Base-by-base conservation (phyloP, 306 rosid genomes). In the Senna tora region DNA sequence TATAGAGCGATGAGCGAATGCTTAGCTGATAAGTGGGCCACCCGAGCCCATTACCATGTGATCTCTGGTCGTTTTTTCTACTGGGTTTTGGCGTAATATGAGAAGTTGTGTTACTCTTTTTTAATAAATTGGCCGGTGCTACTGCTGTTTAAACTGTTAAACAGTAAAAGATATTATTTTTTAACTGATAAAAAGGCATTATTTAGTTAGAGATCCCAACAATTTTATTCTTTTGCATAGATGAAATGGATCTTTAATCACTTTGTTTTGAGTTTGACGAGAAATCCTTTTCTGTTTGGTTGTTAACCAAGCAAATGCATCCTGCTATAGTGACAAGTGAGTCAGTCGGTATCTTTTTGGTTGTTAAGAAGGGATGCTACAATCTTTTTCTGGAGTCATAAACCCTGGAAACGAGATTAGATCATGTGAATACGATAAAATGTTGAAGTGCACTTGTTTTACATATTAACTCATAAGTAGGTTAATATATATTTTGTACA, bases 21-120 rank as follows among this genome's bases (percentile, higher is more conserved):
- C 33, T 11, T 30, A 16, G 34, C 39, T 75, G 58, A 14, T 66
- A 53, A 70, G 73, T 45, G 82, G 77, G 67, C 54, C 77, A 45
- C 1, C 52, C 14, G 21, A 21, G 20, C 34, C 46, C 15, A 33
- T 42, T 45, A 7, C 21, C 66, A 53, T 69, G 76, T 69, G 76
- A 61, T 42, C 13, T 45, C 62, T 62, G 42, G 43, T 33, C 5
- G n/a, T 21, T 4, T 7, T 4, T 8, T 12, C 3, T 17, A 0
- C 2, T 36, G 1, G 1, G 13, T 5, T 16, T 16, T 15, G 13
- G 65, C 7, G 5, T 49, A 6, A 49, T n/a, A n/a, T 49, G 6
- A 1, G 16, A 6, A 16, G 54, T 1, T 0, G n/a, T 49, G 13
- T 43, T 5, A 7, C 5, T 33, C 5, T 7, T 41, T 41, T 41